Percentiles rank a stretch among this genome's conserved stretches.
phyloP scores from a whole-genome alignment of 2,329 filamentous ascomycete genomes.

The Cryphonectria carpinicola region DNA sequence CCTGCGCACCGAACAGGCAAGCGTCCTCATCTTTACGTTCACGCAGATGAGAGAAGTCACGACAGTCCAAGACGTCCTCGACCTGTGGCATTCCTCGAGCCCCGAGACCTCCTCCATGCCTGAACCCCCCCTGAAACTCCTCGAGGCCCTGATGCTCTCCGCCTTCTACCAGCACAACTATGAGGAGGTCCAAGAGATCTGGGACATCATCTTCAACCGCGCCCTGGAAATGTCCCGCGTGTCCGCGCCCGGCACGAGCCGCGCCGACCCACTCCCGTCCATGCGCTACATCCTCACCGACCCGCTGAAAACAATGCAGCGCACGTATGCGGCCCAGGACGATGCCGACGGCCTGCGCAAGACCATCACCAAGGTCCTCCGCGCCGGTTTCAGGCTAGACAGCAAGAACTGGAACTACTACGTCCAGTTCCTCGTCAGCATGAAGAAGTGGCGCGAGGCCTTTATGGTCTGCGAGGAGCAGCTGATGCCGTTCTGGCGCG shows the following conservation, averaged over 20 bases:
- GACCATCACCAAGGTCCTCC: constrained; percentile 59
- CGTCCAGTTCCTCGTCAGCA: constrained; percentile 67
- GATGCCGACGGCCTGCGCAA: constrained; percentile 52
- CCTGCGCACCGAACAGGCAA: constrained; percentile 44
- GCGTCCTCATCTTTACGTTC: constrained; percentile 46
- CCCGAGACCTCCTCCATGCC: constrained; percentile 24
- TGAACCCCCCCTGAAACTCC: constrained; percentile 56
- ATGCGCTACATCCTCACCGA: constrained; percentile 58
- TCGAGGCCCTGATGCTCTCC: constrained; percentile 70
- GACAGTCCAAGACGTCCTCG: constrained; percentile 48
- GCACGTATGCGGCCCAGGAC: constrained; percentile 45
- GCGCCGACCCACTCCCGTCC: constrained; percentile 45
- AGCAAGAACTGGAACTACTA: constrained; percentile 81
- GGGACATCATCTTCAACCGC: constrained; percentile 63
- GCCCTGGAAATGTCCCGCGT: constrained; percentile 50
- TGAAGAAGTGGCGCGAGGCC: constrained; percentile 65
- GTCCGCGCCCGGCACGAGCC: constrained; percentile 34
- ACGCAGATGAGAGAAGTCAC: constrained; percentile 44
- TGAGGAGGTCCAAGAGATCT: constrained; percentile 66
- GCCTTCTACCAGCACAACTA: constrained; percentile 62
- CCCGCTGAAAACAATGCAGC: constrained; percentile 54
- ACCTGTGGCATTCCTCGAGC: constrained; percentile 45
- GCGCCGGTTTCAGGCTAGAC: constrained; percentile 73
- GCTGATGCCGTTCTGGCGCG: constrained; percentile 79
- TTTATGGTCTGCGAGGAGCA: constrained; percentile 75